phyloP scores from a whole-genome alignment of 176 grass and related monocot species.

The Cymbopogon citratus region DNA sequence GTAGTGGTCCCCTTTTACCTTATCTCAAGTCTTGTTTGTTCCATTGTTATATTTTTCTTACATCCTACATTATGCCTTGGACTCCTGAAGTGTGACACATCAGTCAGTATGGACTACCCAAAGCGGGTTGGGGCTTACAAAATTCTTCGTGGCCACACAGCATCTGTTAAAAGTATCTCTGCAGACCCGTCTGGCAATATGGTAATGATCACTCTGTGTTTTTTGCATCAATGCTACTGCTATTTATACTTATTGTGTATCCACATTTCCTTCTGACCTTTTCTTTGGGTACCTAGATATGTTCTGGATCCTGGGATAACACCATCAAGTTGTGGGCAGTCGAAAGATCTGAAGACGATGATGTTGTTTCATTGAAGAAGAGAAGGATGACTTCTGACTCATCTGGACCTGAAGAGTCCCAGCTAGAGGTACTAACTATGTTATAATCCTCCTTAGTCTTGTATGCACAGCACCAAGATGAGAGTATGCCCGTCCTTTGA shows the following conservation, averaged over 20 bases:
- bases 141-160: slow-evolving; percentile 64
- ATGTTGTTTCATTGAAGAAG: slow-evolving; percentile 78
- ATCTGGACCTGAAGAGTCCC: slow-evolving; percentile 62
- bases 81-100: slow-evolving; percentile 48
- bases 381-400: slow-evolving; percentile 63
- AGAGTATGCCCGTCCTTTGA: neutral
- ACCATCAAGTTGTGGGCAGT: slow-evolving; percentile 86
- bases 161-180: slow-evolving; percentile 76
- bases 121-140: slow-evolving; percentile 65
- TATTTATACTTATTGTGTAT: slow-evolving; percentile 1
- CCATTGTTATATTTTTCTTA: neutral
- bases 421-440: slow-evolving; percentile 61
- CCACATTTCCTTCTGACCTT: neutral
- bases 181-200: slow-evolving; percentile 60
- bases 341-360: slow-evolving; percentile 58
- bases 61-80: slow-evolving; percentile 29
- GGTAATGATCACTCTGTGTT: slow-evolving; percentile 42
- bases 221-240: neutral
- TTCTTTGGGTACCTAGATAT: slow-evolving; percentile 51
- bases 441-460: slow-evolving; percentile 10
- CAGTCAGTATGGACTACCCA: slow-evolving; percentile 40
- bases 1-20: slow-evolving; percentile 21
- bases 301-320: slow-evolving; percentile 94
- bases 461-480: neutral
- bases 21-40: neutral